These are phyloP conservation scores for Circinella minor DNA, from an alignment of 371 early-diverging fungal species.

Conservation along the genomic window DNA sequence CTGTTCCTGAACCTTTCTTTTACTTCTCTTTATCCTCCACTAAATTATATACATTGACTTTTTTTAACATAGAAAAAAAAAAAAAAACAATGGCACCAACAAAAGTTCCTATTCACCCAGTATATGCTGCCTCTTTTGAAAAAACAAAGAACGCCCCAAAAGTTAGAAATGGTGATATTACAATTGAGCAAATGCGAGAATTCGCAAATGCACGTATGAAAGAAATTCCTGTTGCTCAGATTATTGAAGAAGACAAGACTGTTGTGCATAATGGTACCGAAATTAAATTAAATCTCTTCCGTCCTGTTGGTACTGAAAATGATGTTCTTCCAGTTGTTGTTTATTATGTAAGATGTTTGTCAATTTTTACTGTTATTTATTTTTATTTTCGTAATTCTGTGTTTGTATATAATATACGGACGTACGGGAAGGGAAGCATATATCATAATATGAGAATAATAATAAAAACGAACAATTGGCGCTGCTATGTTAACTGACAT, in stretches of 20 bases:
- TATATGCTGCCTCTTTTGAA: slow-evolving; percentile 17
- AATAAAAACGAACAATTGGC: no score
- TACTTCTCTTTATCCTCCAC: background rate
- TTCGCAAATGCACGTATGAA: background rate
- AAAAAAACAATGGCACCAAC: background rate
- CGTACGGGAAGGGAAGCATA: no score
- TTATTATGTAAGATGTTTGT: slow-evolving; percentile 16
- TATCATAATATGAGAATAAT: no score
- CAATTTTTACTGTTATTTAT: no score
- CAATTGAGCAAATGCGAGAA: slow-evolving; percentile 11
- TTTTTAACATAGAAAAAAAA: background rate
- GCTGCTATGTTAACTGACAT: no score
- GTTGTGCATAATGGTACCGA: background rate
- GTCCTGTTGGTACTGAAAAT: slow-evolving; percentile 23
- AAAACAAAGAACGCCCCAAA: slow-evolving; percentile 6
- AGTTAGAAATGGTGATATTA: slow-evolving; percentile 1
- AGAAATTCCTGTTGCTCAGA: slow-evolving; percentile 3
- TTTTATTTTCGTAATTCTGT: no score
- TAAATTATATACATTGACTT: no score
- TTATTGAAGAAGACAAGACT: slow-evolving; percentile 10
- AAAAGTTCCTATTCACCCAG: slow-evolving; percentile 14
- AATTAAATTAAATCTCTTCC: slow-evolving; percentile 10
- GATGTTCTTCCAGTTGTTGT: slow-evolving; percentile 22
- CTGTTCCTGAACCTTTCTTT: background rate
- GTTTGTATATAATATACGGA: no score